phyloP scores from a whole-genome alignment of 2,329 filamentous ascomycete genomes.

The Colletotrichum lini region DNA sequence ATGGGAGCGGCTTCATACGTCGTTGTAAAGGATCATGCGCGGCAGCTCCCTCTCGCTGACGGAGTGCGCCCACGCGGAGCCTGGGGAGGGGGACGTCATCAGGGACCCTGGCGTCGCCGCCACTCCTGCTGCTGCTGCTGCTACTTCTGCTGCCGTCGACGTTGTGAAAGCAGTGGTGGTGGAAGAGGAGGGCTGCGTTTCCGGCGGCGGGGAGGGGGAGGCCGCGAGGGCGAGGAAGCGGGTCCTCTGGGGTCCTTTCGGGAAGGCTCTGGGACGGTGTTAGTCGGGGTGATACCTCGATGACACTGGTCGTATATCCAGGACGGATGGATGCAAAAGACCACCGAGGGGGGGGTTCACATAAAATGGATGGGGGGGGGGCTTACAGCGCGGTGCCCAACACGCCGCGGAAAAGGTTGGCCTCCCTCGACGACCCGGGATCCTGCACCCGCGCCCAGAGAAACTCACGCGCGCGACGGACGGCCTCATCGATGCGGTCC shows the following conservation, averaged over 20 bases:
- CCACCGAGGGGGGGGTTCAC: no score
- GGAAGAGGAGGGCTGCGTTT: constrained; percentile 56
- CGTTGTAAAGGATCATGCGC: constrained; percentile 54
- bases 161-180: constrained; percentile 48
- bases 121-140: constrained; percentile 49
- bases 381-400: constrained; percentile 74
- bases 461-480: constrained; percentile 65
- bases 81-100: constrained; percentile 53
- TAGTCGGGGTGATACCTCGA: neutral
- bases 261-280: constrained; percentile 48
- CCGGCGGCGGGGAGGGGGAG: constrained; percentile 57
- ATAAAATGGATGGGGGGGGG: no score
- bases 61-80: constrained; percentile 57
- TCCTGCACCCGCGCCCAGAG: constrained; percentile 67
- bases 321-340: no score
- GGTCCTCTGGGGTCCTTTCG: constrained; percentile 55
- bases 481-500: constrained; percentile 66
- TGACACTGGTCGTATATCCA: neutral
- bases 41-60: constrained; percentile 52
- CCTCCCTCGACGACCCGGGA: constrained; percentile 71
- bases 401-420: constrained; percentile 76
- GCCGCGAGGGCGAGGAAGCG: constrained; percentile 69
- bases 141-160: no score
- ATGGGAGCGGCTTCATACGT: neutral
- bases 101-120: constrained; percentile 47